Percentiles rank a stretch among this genome's conserved stretches.
Conservation (phyloP, 805 yeast genomes). For the Candida peoriensis region DNA sequence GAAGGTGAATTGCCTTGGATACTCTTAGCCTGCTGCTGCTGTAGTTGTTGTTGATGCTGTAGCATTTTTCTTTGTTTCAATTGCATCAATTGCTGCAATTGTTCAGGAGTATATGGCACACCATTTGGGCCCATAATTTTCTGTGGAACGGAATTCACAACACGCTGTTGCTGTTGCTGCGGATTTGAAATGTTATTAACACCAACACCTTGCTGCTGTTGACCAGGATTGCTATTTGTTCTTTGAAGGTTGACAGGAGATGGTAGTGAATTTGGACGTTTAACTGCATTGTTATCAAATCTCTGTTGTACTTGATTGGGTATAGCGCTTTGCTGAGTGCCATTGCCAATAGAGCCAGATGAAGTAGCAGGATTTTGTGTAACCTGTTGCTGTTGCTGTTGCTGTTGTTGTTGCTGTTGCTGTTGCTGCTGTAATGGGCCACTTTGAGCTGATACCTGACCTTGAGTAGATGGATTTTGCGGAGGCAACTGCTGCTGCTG, state of each 20-base stretch:
- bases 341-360: background rate
- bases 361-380: background rate
- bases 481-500: too few species aligned
- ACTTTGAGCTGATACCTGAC: conserved; percentile 4
- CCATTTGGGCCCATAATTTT: conserved; percentile 37
- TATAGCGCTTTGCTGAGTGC: background rate
- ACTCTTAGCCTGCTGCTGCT: conserved; percentile 10
- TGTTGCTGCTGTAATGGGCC: conserved; percentile 3
- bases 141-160: conserved; percentile 5
- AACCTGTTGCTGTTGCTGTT: conserved; percentile 1
- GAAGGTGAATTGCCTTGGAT: conserved; percentile 10
- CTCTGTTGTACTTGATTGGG: conserved; percentile 2
- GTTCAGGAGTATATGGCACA: conserved; percentile 55
- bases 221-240: conserved; percentile 1
- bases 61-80: conserved; percentile 24
- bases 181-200: conserved; percentile 7
- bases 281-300: conserved; percentile 2
- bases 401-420: conserved; percentile 5
- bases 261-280: conserved; percentile 16
- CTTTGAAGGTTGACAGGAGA: conserved; percentile 8
- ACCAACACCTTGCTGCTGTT: background rate
- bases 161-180: background rate
- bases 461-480: background rate
- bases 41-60: conserved; percentile 12
- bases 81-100: conserved; percentile 52